A percentile compares a stretch with the other conserved stretches of the same genome.
These are phyloP conservation scores for Coprinopsis cinerea DNA, from an alignment of 768 basidiomycete genomes.

Conservation along the genomic window DNA sequence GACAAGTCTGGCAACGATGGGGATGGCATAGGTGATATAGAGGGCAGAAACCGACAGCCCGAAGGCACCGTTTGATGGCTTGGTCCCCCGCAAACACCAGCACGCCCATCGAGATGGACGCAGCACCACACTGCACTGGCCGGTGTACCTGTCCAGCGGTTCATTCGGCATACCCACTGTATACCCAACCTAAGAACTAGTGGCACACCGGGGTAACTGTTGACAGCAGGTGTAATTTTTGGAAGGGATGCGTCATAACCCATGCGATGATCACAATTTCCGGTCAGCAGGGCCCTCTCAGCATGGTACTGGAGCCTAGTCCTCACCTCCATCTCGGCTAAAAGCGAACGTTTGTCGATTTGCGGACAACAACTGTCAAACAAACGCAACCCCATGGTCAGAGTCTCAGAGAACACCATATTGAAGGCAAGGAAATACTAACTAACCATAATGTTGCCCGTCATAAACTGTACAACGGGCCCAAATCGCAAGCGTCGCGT, in stretches of 20 bases:
- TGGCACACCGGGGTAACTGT: constrained; percentile 30
- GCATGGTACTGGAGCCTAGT: no score
- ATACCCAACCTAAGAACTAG: constrained; percentile 57
- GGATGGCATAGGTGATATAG: constrained; percentile 49
- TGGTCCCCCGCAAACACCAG: constrained; percentile 55
- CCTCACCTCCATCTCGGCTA: constrained; percentile 51
- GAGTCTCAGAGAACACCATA: background rate
- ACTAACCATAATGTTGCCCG: constrained; percentile 51
- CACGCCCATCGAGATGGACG: constrained; percentile 48
- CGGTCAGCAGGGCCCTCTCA: no score
- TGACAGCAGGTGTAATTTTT: background rate
- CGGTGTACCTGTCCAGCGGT: constrained; percentile 48
- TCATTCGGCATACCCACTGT: constrained; percentile 58
- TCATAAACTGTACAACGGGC: constrained; percentile 42
- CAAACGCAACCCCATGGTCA: background rate
- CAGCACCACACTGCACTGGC: constrained; percentile 54
- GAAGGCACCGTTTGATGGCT: constrained; percentile 58
- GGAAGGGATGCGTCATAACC: no score
- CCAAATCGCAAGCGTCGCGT: constrained; percentile 32
- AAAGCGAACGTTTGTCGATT: constrained; percentile 67
- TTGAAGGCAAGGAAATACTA: background rate
- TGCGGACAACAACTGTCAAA: constrained; percentile 21
- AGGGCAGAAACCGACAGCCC: constrained; percentile 37
- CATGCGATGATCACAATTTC: no score
- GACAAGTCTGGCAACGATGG: constrained; percentile 45